Evolutionary conservation across 2,329 filamentous ascomycete species (phyloP), one percentile per base, ranked within the genome.

Genomic region (Daldinia sp.): DNA sequence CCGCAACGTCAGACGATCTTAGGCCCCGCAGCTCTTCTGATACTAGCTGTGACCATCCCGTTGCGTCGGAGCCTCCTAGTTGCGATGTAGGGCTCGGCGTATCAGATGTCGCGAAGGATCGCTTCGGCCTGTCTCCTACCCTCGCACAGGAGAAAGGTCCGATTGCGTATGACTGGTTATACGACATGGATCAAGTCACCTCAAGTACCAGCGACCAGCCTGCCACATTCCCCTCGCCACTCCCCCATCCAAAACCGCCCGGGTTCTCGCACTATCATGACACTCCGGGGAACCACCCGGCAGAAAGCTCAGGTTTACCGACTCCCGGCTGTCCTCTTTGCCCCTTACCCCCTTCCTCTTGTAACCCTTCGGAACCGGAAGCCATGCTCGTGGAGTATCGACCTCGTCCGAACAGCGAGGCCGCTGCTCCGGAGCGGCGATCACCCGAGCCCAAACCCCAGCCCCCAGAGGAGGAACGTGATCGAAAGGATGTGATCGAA

Each of bases 81-180:
- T 50, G 52, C 45, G 35, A 41, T 55, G 52, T 17, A 54, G 61
- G 51, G 47, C 43, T 61, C 15, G 39, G 30, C 54, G 29, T 32
- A 39, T 27, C 58, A 34, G 47, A 58, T 54, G 61, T 58, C 25
- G 53, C 34, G 6, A 61, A 52, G 37, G 48, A 67, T 19, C 57
- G 61, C 58, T 59, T 57, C 21, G 47, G 39, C 25, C 35, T 65
- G 25, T 63, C 56, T 15, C 61, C 58, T 48, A 30, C 56, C 61
- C 57, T 65, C 41, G 8, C 47, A 61, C 66, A 63, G 50, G 39
- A 50, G 25, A 62, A 47, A 32, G 25, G 17, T 35, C 43, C 34
- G 41, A 11, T 35, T 41, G 7, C 21, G 56, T 57, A 60, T 53
- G 17, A 48, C 58, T 66, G 50, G 51, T 2, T 23, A 49, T 47